phyloP scores from a whole-genome alignment of 2,329 filamentous ascomycete genomes.

The Pseudogymnoascus sp. region DNA sequence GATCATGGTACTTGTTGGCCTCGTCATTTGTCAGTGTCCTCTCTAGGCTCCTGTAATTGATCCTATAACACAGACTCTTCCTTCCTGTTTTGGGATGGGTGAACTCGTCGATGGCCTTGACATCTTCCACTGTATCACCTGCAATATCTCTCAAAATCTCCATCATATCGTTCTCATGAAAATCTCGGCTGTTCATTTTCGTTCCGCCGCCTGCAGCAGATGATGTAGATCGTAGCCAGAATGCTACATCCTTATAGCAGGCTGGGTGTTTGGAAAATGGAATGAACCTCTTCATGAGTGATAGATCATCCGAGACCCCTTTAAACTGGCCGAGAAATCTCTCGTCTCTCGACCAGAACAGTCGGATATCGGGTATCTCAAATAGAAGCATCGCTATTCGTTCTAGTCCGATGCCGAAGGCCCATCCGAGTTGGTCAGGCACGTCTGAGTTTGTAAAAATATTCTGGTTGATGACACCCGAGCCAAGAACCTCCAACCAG shows the following conservation, averaged over 20 bases:
- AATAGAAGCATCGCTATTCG: constrained; percentile 97
- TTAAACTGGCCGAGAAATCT: constrained; percentile 83
- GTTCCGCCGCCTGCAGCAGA: constrained; percentile 40
- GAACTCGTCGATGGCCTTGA: constrained; percentile 76
- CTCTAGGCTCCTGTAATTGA: constrained; percentile 90
- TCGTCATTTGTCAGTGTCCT: constrained; percentile 79
- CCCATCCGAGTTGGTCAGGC: constrained; percentile 76
- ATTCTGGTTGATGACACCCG: constrained; percentile 77
- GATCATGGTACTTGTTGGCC: constrained; percentile 65
- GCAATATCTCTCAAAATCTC: constrained; percentile 79
- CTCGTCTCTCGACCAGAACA: constrained; percentile 85
- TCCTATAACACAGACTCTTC: constrained; percentile 81
- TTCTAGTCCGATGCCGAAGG: constrained; percentile 89
- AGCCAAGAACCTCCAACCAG: constrained; percentile 95
- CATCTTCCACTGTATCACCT: constrained; percentile 81
- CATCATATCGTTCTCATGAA: constrained; percentile 97
- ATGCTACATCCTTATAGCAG: constrained; percentile 86
- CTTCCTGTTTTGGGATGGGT: constrained; percentile 75
- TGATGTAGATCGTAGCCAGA: constrained; percentile 60
- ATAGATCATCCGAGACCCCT: constrained; percentile 45
- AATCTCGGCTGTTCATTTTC: constrained; percentile 37
- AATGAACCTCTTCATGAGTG: constrained; percentile 54
- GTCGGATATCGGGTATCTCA: constrained; percentile 87
- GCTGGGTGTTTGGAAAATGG: constrained; percentile 88
- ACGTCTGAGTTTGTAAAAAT: constrained; percentile 71